Conservation (phyloP, 1,284 basidiomycete species). For the Ceratobasidium sp. region DNA sequence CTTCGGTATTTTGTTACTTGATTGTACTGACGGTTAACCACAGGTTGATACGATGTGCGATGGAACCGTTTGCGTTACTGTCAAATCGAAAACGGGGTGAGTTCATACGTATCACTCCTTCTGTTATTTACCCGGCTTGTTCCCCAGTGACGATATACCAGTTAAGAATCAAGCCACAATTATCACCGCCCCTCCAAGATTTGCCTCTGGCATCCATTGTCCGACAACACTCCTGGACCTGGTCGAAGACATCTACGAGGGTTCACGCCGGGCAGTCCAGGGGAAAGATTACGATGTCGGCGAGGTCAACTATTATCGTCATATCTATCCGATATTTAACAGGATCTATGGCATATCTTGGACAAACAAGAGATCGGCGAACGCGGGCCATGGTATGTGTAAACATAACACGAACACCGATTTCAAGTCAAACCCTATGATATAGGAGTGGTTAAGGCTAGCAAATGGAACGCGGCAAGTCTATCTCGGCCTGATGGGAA, state of each 20-base stretch:
- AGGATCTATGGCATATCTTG: conserved; percentile 51
- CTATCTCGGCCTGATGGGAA: conserved; percentile 13
- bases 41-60: conserved; percentile 53
- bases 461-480: conserved; percentile 7
- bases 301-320: conserved; percentile 53
- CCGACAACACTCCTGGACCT: conserved; percentile 58
- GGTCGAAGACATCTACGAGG: conserved; percentile 58
- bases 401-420: neutral
- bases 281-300: conserved; percentile 45
- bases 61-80: conserved; percentile 51
- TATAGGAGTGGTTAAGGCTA: conserved; percentile 47
- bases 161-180: conserved; percentile 52
- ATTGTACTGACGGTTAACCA: neutral
- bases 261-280: conserved; percentile 27
- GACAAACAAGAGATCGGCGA: conserved; percentile 52
- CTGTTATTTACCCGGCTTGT: neutral
- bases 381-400: conserved; percentile 51
- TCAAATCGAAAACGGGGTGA: conserved; percentile 27
- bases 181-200: conserved; percentile 56
- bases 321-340: conserved; percentile 57
- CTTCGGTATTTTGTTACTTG: no score
- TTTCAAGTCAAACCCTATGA: conserved; percentile 43
- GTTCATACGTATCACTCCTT: neutral
- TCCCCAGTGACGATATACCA: neutral
- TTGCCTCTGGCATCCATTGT: conserved; percentile 56